Base-by-base conservation (phyloP, 2,329 filamentous ascomycete genomes). In the Nemania sp. region DNA sequence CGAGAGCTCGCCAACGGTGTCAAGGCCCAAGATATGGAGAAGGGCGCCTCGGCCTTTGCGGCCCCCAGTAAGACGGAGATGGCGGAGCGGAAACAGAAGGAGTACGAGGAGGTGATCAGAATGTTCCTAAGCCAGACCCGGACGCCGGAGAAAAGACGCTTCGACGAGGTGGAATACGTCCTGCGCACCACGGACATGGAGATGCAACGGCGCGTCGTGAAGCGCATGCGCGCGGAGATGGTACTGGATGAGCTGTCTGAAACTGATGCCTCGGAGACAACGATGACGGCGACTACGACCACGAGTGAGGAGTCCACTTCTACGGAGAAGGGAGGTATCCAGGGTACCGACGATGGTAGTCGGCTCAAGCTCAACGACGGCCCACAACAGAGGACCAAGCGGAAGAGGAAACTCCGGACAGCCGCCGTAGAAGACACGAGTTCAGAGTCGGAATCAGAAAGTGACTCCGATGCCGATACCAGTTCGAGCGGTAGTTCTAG, bases 1-100 rank as follows among this genome's bases (percentile, higher is more conserved):
- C 85, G 85, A 45, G 86, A 93, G 74, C 84, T 87, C 63, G 93
- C 93, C 26, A 82, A 88, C 67, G 86, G 89, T 59, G 80, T 90
- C 57, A 84, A 89, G 72, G 82, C 85, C 62, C 84, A 85, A 72
- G 86, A 90, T 73, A 84, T 87, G 76, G 83, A 86, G 61, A 80
- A 82, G 52, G 84, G 84, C 27, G 74, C 77, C 26, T 79, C 78
- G 32, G 86, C 76, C 5, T 89, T 89, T 75, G 80, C 86, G 7
- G 81, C 83, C 45, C 80, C 84, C 32, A 27, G 26, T 26, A 53
- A 60, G 70, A 80, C 83, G 68, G 80, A 84, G 67, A 77, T 81
- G 70, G 74, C 76, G 8, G 82, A 86, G 70, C 82, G 81, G 73
- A 86, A 84, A 73, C 84, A 86, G 74, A 82, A 85, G 72, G 81